These are phyloP conservation scores for Cordyceps cateniannulata DNA, from an alignment of 2,329 filamentous ascomycete genomes.

Conservation along the genomic window DNA sequence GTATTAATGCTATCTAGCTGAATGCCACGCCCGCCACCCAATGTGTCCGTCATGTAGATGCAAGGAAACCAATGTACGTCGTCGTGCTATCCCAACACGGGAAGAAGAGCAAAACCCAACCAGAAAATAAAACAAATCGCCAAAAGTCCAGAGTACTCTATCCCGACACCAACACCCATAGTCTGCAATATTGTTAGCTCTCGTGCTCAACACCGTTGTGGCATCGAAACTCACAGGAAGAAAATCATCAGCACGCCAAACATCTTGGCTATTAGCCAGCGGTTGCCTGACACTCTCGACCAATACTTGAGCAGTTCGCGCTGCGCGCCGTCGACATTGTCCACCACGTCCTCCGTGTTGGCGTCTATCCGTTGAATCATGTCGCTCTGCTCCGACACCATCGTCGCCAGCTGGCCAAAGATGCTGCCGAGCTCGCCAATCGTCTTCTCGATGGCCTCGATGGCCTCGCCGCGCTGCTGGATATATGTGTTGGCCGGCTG, in stretches of 20 bases:
- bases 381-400: constrained; percentile 96
- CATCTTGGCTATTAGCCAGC: constrained; percentile 86
- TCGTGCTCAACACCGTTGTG: neutral
- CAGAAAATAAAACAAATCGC: neutral
- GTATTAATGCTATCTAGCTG: constrained; percentile 4
- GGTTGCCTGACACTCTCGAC: constrained; percentile 86
- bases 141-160: constrained; percentile 15
- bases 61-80: constrained; percentile 4
- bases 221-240: constrained; percentile 50
- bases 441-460: constrained; percentile 93
- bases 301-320: constrained; percentile 95
- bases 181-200: constrained; percentile 21
- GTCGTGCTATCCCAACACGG: neutral
- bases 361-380: constrained; percentile 97
- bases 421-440: constrained; percentile 86
- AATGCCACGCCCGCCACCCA: neutral
- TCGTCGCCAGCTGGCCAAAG: constrained; percentile 88
- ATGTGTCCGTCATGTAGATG: constrained; percentile 2
- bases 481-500: constrained; percentile 83
- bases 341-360: constrained; percentile 95
- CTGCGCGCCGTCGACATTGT: constrained; percentile 96
- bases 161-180: constrained; percentile 35
- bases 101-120: neutral
- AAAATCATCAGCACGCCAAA: constrained; percentile 87
- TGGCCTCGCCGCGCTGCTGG: constrained; percentile 87